Base-by-base conservation (phyloP, 2,329 filamentous ascomycete species). In the Blastomyces gilchristii region DNA sequence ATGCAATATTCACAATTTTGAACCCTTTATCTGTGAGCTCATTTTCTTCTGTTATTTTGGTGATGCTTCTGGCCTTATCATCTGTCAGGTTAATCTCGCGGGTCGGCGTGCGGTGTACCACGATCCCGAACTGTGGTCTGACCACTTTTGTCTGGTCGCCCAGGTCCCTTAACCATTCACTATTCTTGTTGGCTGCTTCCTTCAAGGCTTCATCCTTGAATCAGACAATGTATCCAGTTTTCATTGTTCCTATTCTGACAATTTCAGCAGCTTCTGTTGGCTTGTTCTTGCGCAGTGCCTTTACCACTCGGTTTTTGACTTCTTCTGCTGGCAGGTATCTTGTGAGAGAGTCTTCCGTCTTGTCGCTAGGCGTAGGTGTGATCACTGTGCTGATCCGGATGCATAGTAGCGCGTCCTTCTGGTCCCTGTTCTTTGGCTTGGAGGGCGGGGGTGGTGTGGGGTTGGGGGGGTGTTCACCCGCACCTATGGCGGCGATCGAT, bases 1-100 rank as follows among this genome's bases (percentile, higher is more conserved):
- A 72, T 53, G 67, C 66, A 9, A 71, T 61, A 2, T 72, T 67
- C 18, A 70, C 62, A 58, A 73, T 70, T 14, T 62, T 49, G 61
- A 68, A 70, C 9, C 63, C 63, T 34, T 65, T 62, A 45, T 62
- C 54, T n/a, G 14, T 54, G 14, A 65, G 45, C 25, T 67, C 63
- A 59, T 67, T 68, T 56, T 68, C 64, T 53, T 66, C 63, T 59
- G 65, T 64, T 39, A 67, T 61, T 63, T 68, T 63, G 39, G 22
- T 11, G 43, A 68, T 68, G 14, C 63, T 58, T 49, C 64, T 37
- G 28, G 47, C 58, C 61, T 67, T 61, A 52, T 68, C 58, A 14
- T 64, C 60, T 57, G n/a, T 53, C 41, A 63, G 52, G 11, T 60
- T 47, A 34, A 68, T n/a, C 28, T 65, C 64, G 14, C 62, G 64